Conservation (phyloP, 2,329 filamentous ascomycete species). For the Xylariaceae sp. region DNA sequence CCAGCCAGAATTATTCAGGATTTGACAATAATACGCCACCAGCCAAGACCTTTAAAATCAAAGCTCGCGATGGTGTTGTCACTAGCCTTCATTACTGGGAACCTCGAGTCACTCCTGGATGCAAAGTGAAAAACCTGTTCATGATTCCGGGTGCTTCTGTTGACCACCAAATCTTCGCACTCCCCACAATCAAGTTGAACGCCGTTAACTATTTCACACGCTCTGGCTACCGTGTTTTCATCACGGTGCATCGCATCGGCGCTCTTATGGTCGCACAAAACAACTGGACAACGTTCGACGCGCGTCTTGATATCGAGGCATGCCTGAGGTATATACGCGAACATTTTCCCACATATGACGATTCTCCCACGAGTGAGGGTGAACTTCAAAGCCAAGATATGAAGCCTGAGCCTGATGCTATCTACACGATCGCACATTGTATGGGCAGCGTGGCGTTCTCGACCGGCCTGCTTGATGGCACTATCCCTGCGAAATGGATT, state of each 20-base stretch:
- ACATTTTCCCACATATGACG: slow-evolving; percentile 24
- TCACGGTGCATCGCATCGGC: slow-evolving; percentile 56
- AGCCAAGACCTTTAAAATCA: slow-evolving; percentile 40
- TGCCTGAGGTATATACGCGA: slow-evolving; percentile 50
- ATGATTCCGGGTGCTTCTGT: slow-evolving; percentile 61
- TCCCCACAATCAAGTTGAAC: slow-evolving; percentile 61
- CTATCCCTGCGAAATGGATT: slow-evolving; percentile 54
- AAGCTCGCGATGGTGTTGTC: slow-evolving; percentile 48
- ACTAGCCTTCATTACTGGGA: slow-evolving; percentile 57
- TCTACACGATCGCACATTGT: slow-evolving; percentile 60
- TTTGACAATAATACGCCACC: slow-evolving; percentile 51
- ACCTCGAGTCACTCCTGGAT: slow-evolving; percentile 36
- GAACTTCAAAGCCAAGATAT: not conserved
- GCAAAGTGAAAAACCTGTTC: slow-evolving; percentile 47
- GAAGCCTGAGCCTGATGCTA: slow-evolving; percentile 18
- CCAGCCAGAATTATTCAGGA: slow-evolving; percentile 42
- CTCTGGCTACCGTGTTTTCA: slow-evolving; percentile 57
- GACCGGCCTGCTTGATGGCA: slow-evolving; percentile 58
- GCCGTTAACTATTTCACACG: slow-evolving; percentile 59
- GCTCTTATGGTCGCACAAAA: slow-evolving; percentile 46
- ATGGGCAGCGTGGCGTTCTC: slow-evolving; percentile 59
- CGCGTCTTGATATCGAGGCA: slow-evolving; percentile 55
- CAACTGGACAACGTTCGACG: slow-evolving; percentile 56
- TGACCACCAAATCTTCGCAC: slow-evolving; percentile 59
- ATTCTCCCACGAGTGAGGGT: not conserved